A percentile compares a stretch with the other conserved stretches of the same genome.
Conservation (phyloP, 2,329 filamentous ascomycete genomes). For the Fusarium pseudograminearum region DNA sequence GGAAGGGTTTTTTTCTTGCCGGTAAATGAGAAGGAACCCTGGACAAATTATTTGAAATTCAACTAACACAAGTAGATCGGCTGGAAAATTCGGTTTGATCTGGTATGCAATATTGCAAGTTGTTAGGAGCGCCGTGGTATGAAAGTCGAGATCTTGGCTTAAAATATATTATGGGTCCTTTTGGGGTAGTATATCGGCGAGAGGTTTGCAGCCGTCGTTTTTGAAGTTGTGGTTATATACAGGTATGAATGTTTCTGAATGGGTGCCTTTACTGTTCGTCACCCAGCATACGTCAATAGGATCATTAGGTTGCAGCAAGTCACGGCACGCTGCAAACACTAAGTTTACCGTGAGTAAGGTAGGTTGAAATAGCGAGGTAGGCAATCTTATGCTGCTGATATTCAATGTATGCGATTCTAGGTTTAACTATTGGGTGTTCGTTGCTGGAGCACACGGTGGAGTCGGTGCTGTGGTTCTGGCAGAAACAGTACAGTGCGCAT, state of each 20-base stretch:
- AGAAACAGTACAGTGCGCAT: conserved; percentile 26
- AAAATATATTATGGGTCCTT: conserved; percentile 16
- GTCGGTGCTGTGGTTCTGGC: conserved; percentile 3
- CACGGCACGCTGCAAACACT: background rate
- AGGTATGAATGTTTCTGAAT: background rate
- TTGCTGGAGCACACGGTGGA: conserved; percentile 32
- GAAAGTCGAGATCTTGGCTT: background rate
- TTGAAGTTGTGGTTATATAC: background rate
- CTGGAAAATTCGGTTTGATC: background rate
- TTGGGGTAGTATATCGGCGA: background rate
- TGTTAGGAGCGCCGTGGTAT: background rate
- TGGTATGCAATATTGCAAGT: background rate
- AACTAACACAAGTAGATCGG: background rate
- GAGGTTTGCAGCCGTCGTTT: background rate
- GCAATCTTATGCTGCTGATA: background rate
- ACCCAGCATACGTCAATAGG: background rate
- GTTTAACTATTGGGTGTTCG: conserved; percentile 19
- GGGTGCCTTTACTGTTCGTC: background rate
- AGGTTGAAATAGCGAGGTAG: conserved; percentile 4
- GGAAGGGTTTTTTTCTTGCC: conserved; percentile 19
- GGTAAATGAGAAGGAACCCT: conserved; percentile 8
- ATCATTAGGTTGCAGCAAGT: background rate
- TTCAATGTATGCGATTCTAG: background rate
- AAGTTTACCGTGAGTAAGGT: background rate
- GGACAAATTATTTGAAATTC: background rate